Evolutionary conservation across 805 yeast genomes (phyloP).

Genomic region (Yarrowia sp.): DNA sequence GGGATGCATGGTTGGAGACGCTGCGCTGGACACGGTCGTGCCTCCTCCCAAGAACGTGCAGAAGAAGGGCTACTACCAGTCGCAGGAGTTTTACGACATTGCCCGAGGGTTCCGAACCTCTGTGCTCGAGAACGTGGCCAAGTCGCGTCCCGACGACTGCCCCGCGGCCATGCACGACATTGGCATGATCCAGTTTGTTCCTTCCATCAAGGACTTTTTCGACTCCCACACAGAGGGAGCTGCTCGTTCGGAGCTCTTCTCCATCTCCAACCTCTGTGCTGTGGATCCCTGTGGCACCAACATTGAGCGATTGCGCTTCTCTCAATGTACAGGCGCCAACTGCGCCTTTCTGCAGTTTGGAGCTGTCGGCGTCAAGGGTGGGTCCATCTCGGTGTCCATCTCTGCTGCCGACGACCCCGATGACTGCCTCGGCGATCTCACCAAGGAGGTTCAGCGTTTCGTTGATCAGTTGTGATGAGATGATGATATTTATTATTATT

Average conservation of each 20-base stretch:
- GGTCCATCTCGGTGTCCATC: neutral
- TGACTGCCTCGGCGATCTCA: slow-evolving; percentile 17
- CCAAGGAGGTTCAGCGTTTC: slow-evolving; percentile 5
- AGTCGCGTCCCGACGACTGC: slow-evolving; percentile 5
- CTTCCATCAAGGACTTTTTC: slow-evolving; percentile 9
- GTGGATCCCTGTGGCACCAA: slow-evolving; percentile 2
- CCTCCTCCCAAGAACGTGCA: slow-evolving; percentile 19
- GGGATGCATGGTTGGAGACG: slow-evolving; percentile 19
- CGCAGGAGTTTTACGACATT: slow-evolving; percentile 3
- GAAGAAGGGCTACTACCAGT: slow-evolving; percentile 5
- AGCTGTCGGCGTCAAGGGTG: slow-evolving; percentile 18
- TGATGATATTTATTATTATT: slow-evolving; percentile 9
- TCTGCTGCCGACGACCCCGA: slow-evolving; percentile 21
- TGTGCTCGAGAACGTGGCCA: neutral
- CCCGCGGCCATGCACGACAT: slow-evolving; percentile 16
- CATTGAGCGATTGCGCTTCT: slow-evolving; percentile 8
- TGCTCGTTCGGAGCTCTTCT: slow-evolving; percentile 8
- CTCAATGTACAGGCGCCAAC: slow-evolving; percentile 20
- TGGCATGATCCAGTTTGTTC: slow-evolving; percentile 16
- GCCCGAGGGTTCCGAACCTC: neutral
- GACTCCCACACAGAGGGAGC: slow-evolving; percentile 22
- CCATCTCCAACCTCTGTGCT: slow-evolving; percentile 18
- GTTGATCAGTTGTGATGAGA: neutral
- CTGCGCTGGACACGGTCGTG: slow-evolving; percentile 1
- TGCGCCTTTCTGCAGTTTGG: slow-evolving; percentile 21